Evolutionary conservation across 2,329 filamentous ascomycete species (phyloP).

Genomic region (Fusarium albosuccineum): DNA sequence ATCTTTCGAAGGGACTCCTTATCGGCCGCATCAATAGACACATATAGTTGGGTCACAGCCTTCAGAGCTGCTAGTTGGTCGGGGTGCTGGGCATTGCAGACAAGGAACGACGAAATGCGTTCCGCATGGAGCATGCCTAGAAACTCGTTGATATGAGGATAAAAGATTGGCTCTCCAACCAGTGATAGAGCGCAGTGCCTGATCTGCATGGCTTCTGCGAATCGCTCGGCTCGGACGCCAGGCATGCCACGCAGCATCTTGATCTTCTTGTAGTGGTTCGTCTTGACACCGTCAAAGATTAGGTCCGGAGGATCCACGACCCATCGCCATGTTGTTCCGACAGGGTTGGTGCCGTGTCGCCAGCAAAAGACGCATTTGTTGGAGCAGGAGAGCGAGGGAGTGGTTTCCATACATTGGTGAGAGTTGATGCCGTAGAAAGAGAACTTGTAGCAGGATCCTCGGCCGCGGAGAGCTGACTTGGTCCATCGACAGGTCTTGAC

Average conservation of each 20-base stretch:
- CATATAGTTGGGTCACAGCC: slow-evolving; percentile 94
- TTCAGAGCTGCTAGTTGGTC: slow-evolving; percentile 86
- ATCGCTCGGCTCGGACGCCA: slow-evolving; percentile 90
- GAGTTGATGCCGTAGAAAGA: slow-evolving; percentile 98
- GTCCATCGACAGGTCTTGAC: slow-evolving; percentile 99
- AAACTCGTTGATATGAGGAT: slow-evolving; percentile 96
- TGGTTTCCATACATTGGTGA: slow-evolving; percentile 98
- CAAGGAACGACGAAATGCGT: slow-evolving; percentile 92
- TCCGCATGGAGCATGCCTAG: slow-evolving; percentile 84
- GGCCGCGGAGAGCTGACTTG: slow-evolving; percentile 92
- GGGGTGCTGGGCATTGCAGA: slow-evolving; percentile 97
- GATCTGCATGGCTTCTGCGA: slow-evolving; percentile 92
- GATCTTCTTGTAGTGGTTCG: slow-evolving; percentile 96
- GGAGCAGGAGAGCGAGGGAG: slow-evolving; percentile 92
- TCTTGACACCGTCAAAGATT: slow-evolving; percentile 92
- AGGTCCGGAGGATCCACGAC: slow-evolving; percentile 89
- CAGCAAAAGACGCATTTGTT: slow-evolving; percentile 99
- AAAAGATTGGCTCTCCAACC: slow-evolving; percentile 98
- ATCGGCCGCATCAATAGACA: slow-evolving; percentile 95
- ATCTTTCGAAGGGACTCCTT: slow-evolving; percentile 88
- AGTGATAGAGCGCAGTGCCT: slow-evolving; percentile 92
- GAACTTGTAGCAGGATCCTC: slow-evolving; percentile 97
- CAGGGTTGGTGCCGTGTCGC: slow-evolving; percentile 97
- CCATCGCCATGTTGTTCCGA: slow-evolving; percentile 97
- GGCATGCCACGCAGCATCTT: slow-evolving; percentile 96